Percentiles rank a stretch among this genome's conserved stretches.
These are phyloP conservation scores for Rhizophagus clarus DNA, from an alignment of 192 early-diverging fungal species.

Conservation along the genomic window DNA sequence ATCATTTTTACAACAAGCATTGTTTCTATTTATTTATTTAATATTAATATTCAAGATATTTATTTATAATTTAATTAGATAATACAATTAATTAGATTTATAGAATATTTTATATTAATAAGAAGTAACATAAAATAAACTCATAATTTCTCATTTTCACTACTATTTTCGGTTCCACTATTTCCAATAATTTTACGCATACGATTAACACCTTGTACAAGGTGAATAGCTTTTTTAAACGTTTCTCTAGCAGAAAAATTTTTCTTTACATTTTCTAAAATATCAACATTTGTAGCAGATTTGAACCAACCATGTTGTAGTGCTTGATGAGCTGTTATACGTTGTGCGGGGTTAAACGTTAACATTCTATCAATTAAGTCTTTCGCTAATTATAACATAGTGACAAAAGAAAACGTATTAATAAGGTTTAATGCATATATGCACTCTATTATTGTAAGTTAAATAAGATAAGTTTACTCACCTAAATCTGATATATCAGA, in stretches of 20 bases:
- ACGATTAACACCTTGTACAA: conserved; percentile 13
- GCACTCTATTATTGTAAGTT: background rate
- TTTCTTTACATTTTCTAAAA: conserved; percentile 22
- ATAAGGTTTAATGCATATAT: background rate
- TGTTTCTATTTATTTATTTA: no score
- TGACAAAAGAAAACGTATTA: background rate
- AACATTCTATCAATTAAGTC: conserved; percentile 71
- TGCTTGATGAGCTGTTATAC: conserved; percentile 83
- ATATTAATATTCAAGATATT: no score
- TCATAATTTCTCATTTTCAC: background rate
- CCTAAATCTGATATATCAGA: conserved; percentile 74
- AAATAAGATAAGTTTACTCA: conserved; percentile 12
- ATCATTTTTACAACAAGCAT: no score
- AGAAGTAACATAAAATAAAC: no score
- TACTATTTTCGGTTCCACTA: background rate
- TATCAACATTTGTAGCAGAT: conserved; percentile 7
- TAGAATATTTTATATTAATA: no score
- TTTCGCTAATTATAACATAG: conserved; percentile 53
- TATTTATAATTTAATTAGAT: no score
- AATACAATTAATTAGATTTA: no score
- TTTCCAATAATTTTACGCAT: background rate
- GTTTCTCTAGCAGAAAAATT: conserved; percentile 15
- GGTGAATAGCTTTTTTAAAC: conserved; percentile 10
- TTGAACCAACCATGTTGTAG: conserved; percentile 83
- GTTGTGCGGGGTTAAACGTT: conserved; percentile 64